phyloP scores from a whole-genome alignment of 106 monocot species.

The Platanthera guangdongensis region DNA sequence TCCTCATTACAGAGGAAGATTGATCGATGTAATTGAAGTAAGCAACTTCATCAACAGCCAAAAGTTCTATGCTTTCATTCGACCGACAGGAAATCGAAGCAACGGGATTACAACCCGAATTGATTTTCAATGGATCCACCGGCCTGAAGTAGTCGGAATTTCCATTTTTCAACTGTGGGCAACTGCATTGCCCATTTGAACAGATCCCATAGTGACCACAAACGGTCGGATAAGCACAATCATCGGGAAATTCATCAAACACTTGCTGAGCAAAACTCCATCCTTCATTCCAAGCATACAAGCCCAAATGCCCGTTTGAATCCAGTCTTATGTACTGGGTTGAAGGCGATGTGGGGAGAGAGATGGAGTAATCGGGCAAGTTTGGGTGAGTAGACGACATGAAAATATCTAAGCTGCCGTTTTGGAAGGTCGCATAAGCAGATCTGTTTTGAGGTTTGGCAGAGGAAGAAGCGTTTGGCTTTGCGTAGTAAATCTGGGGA shows the following conservation, averaged over 20 bases:
- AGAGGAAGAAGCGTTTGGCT: too few species aligned
- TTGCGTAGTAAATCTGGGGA: slow-evolving; percentile 14
- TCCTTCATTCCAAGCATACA: background rate
- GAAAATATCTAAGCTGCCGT: background rate
- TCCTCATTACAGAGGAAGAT: background rate
- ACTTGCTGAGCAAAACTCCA: background rate
- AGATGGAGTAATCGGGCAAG: background rate
- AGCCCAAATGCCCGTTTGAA: slow-evolving; percentile 2
- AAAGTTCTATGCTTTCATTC: slow-evolving; percentile 13
- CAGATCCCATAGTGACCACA: slow-evolving; percentile 50
- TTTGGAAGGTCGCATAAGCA: background rate
- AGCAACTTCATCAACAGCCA: slow-evolving; percentile 19
- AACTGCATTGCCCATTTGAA: slow-evolving; percentile 34
- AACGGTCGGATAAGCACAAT: slow-evolving; percentile 23
- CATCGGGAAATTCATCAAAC: background rate
- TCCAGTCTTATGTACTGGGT: slow-evolving; percentile 10
- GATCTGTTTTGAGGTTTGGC: background rate
- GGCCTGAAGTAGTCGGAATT: slow-evolving; percentile 13
- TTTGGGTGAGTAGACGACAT: background rate
- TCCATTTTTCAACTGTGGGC: slow-evolving; percentile 20
- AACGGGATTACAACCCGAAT: slow-evolving; percentile 23
- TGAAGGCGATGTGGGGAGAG: background rate
- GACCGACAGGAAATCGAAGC: slow-evolving; percentile 20
- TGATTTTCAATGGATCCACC: slow-evolving; percentile 14
- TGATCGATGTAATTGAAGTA: slow-evolving; percentile 25